These are phyloP conservation scores for Zygoascus bituminiphila DNA, from an alignment of 805 yeast genomes.

Conservation along the genomic window DNA sequence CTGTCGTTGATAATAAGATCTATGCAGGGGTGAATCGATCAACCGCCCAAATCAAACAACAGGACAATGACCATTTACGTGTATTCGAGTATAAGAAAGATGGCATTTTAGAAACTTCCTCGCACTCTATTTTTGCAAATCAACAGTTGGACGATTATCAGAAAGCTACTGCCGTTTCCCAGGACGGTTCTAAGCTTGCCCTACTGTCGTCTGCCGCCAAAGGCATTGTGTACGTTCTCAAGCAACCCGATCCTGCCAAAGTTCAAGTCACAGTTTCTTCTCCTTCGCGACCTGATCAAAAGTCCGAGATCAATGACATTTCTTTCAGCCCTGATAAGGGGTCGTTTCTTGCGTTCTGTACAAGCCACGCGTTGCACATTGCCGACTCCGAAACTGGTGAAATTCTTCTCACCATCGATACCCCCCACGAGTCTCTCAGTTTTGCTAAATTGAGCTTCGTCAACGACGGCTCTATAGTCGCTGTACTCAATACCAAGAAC, in stretches of 20 bases:
- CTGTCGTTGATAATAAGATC: conserved; percentile 42
- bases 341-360: background rate
- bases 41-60: conserved; percentile 46
- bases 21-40: conserved; percentile 73
- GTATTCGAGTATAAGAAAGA: conserved; percentile 34
- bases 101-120: background rate
- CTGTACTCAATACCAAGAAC: conserved; percentile 38
- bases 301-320: conserved; percentile 50
- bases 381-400: conserved; percentile 43
- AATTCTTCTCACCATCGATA: conserved; percentile 14
- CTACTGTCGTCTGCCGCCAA: conserved; percentile 63
- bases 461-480: conserved; percentile 28
- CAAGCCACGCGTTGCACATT: conserved; percentile 36
- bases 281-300: conserved; percentile 14
- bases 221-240: conserved; percentile 50
- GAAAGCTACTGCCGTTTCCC: conserved; percentile 50
- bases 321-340: conserved; percentile 31
- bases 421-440: conserved; percentile 14
- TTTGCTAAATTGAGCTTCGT: conserved; percentile 40
- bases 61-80: conserved; percentile 63
- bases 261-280: conserved; percentile 34
- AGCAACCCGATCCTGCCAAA: conserved; percentile 36
- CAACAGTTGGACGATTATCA: conserved; percentile 45
- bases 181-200: conserved; percentile 56
- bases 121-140: conserved; percentile 47